phyloP scores from a whole-genome alignment of 2,329 filamentous ascomycete species.

The Dryadomyces quercivorus region DNA sequence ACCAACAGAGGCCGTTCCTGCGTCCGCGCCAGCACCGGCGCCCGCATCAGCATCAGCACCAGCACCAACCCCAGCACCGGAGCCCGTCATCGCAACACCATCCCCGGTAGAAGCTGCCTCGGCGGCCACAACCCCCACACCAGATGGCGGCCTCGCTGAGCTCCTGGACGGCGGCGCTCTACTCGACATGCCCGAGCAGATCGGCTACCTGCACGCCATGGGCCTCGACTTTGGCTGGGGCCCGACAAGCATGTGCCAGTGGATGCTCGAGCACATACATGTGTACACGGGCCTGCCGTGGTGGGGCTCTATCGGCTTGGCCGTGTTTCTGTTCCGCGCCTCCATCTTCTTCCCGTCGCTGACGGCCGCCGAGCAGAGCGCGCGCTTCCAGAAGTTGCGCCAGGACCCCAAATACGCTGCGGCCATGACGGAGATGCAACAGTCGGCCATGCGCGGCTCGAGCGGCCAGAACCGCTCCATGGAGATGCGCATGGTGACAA shows the following conservation, averaged over 20 bases:
- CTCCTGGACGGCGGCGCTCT: slow-evolving; percentile 27
- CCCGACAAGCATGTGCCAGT: slow-evolving; percentile 61
- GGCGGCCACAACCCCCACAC: not conserved
- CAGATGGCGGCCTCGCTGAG: slow-evolving; percentile 7
- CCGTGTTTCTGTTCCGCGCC: slow-evolving; percentile 52
- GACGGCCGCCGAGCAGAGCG: slow-evolving; percentile 45
- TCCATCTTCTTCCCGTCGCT: slow-evolving; percentile 55
- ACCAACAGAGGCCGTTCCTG: not conserved
- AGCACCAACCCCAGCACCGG: not conserved
- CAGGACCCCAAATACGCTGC: slow-evolving; percentile 35
- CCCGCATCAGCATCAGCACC: too few relatives aligned
- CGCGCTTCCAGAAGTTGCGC: slow-evolving; percentile 38
- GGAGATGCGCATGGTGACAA: slow-evolving; percentile 32
- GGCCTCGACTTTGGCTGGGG: slow-evolving; percentile 85
- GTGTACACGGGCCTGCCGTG: slow-evolving; percentile 65
- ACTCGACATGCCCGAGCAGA: slow-evolving; percentile 54
- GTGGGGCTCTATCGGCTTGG: slow-evolving; percentile 61
- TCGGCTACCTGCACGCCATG: slow-evolving; percentile 72
- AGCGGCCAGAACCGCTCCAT: slow-evolving; percentile 35
- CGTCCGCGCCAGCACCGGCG: not conserved
- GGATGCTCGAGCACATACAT: slow-evolving; percentile 70
- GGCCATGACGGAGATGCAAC: slow-evolving; percentile 32
- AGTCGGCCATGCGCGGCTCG: slow-evolving; percentile 13
- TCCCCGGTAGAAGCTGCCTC: not conserved
- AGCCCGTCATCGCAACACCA: not conserved